Evolutionary conservation across 192 early-diverging fungal species (phyloP), one percentile per base, ranked within the genome.

Genomic region (Chytriomyces hyalinus): DNA sequence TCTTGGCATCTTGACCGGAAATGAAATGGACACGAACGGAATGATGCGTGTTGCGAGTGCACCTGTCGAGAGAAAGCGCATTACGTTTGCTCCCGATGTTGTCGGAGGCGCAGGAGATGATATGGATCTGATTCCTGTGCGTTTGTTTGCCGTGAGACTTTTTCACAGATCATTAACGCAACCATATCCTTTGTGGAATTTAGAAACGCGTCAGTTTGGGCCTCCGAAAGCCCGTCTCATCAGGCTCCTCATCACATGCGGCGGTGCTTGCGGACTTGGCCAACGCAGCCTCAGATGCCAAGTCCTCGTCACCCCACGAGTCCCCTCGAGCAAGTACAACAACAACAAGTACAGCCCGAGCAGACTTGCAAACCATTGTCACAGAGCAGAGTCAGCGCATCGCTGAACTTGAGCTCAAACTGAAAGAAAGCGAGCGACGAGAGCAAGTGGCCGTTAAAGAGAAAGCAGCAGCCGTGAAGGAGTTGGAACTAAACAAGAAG

Each of bases 21-120:
- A n/a, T 57, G 53, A 57, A 13, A n/a, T 43, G 53, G 73, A 75
- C 60, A 46, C 7, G 24, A 51, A 44, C 26, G 60, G 61, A 17
- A 15, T 17, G 10, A 49, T 75, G 22, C n/a, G 73, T 17, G 64
- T 75, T 51, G 73, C 73, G 10, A 75, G 73, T 50, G 77, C 77
- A 7, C 77, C 77, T 22, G 46, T 63, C 3, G 67, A 70, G 50
- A 17, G 77, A 48, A 70, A 71, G 44, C 67, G 77, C 11, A 78
- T 78, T 51, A 78, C 69, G n/a, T 78, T 78, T 49, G 77, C 77
- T 24, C 77, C 77, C 5, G 77, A 71, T 51, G 69, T 70, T 8
- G 65, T 65, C 4, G 77, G 69, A 5, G 62, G 22, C 5, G 62
- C 70, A 17, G 61, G 62, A 4, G 62, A 70, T 65, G 69, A 70